A percentile compares a stretch with the other conserved stretches of the same genome.
Evolutionary conservation across 441 rosid species (phyloP).

Genomic region (Macaranga tanarius): DNA sequence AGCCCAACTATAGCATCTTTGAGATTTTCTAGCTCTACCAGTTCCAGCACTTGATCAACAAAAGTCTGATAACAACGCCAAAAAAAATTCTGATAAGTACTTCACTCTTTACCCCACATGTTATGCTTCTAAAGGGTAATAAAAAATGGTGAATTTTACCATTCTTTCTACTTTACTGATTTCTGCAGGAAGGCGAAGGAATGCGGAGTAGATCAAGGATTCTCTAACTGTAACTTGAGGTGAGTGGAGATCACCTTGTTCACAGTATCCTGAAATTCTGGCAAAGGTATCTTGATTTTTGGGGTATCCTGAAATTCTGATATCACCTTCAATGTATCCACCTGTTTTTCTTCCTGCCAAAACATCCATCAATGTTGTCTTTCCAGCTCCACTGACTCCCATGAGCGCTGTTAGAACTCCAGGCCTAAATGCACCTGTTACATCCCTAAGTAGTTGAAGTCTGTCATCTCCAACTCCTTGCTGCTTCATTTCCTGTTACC

Average conservation of each 20-base stretch:
- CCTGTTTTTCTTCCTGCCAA: conserved; percentile 87
- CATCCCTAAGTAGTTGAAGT: conserved; percentile 65
- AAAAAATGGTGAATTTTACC: conserved; percentile 33
- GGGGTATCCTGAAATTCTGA: conserved; percentile 71
- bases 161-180: conserved; percentile 50
- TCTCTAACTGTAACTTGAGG: conserved; percentile 61
- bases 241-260: conserved; percentile 37
- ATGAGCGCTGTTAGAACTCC: conserved; percentile 86
- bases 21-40: conserved; percentile 57
- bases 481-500: conserved; percentile 71
- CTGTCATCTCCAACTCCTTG: conserved; percentile 65
- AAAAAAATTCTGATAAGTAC: neutral
- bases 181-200: conserved; percentile 27
- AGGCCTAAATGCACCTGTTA: conserved; percentile 82
- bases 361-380: conserved; percentile 96
- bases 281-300: conserved; percentile 55
- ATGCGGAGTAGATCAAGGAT: conserved; percentile 66
- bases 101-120: neutral
- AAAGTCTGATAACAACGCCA: conserved; percentile 40
- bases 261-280: conserved; percentile 44
- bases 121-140: neutral
- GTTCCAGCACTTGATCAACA: conserved; percentile 62
- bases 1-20: conserved; percentile 67
- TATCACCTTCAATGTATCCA: conserved; percentile 78
- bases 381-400: conserved; percentile 98